phyloP scores from a whole-genome alignment of 768 basidiomycete genomes.

The Mycena maculata region DNA sequence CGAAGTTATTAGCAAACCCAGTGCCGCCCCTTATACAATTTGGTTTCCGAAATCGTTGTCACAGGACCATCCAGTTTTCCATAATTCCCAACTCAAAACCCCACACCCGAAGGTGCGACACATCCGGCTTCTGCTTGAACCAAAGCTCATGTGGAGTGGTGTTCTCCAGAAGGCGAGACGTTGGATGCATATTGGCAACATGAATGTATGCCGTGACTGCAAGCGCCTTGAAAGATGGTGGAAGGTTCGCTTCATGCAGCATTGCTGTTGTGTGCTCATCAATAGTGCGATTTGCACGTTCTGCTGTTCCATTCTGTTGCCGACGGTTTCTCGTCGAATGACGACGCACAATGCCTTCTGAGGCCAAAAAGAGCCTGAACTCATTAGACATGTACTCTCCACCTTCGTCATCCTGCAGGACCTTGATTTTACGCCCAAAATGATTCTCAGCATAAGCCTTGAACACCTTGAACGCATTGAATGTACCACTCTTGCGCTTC shows the following conservation, averaged over 20 bases:
- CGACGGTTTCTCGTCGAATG: neutral
- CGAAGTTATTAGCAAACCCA: no score
- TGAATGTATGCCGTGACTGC: no score
- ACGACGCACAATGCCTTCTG: conserved; percentile 1
- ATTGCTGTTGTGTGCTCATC: conserved; percentile 1
- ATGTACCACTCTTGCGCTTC: conserved; percentile 12
- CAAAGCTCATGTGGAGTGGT: no score
- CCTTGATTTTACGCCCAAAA: conserved; percentile 5
- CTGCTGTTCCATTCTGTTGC: conserved; percentile 5
- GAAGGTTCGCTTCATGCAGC: neutral
- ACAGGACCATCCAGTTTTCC: no score
- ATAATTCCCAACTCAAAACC: no score
- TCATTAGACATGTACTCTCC: neutral
- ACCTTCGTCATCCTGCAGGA: neutral
- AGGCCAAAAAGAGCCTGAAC: neutral
- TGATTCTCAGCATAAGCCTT: conserved; percentile 22
- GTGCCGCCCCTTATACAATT: neutral
- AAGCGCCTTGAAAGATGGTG: neutral
- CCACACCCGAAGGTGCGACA: conserved; percentile 15
- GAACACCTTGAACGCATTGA: conserved; percentile 21
- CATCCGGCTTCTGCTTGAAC: conserved; percentile 11
- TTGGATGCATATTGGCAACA: neutral
- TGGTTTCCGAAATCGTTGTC: no score
- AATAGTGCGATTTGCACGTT: neutral
- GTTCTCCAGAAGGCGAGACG: neutral